Conservation (phyloP, 2,329 filamentous ascomycete genomes). For the Zymoseptoria brevis region DNA sequence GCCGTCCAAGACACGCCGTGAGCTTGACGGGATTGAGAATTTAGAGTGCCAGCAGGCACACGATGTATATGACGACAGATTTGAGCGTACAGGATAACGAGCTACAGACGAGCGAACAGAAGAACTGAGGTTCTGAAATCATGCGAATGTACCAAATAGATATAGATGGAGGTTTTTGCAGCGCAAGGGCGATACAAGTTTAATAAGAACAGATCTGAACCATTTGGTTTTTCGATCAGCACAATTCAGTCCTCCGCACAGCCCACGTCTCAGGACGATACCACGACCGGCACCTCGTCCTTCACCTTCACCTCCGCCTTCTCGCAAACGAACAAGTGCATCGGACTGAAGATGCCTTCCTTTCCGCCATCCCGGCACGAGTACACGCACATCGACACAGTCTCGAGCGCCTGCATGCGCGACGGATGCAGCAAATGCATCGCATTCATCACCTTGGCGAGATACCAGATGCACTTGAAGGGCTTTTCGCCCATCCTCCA, state of each 20-base stretch:
- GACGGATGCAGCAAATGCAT: constrained; percentile 1
- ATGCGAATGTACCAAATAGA: too few relatives aligned
- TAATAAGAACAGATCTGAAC: too few relatives aligned
- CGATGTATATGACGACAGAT: neutral
- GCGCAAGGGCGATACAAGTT: too few relatives aligned
- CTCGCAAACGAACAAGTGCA: neutral
- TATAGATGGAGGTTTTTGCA: too few relatives aligned
- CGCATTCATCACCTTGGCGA: neutral
- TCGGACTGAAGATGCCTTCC: neutral
- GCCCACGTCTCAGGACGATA: neutral
- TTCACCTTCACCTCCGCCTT: neutral
- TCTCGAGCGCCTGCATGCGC: constrained; percentile 3
- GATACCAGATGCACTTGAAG: neutral
- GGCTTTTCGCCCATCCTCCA: neutral
- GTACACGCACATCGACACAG: constrained; percentile 1
- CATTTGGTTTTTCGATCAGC: too few relatives aligned
- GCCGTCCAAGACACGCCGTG: neutral
- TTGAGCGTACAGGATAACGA: neutral
- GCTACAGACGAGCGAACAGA: neutral
- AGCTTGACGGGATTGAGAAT: neutral
- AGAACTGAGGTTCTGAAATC: too few relatives aligned
- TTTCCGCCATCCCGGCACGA: neutral
- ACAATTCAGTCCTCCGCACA: neutral
- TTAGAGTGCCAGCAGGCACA: neutral
- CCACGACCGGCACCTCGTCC: neutral